Evolutionary conservation across 2,329 filamentous ascomycete species (phyloP).

Genomic region (Fusarium cyanostomum): DNA sequence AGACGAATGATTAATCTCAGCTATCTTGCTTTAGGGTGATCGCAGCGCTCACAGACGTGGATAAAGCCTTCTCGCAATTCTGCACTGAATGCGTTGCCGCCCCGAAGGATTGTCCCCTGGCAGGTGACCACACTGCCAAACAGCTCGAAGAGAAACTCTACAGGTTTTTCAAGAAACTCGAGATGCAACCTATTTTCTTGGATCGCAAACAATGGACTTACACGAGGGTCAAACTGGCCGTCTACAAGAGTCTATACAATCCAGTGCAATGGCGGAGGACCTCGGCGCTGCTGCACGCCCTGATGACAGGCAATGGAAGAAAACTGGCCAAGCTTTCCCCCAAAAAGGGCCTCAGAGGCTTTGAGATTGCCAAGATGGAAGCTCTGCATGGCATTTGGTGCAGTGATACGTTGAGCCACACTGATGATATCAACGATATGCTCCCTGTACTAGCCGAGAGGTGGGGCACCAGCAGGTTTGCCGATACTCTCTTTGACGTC

Average conservation of each 20-base stretch:
- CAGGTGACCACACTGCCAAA: conserved; percentile 25
- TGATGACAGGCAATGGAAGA: conserved; percentile 44
- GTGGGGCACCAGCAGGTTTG: conserved; percentile 41
- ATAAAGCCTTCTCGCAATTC: conserved; percentile 41
- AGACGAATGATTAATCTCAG: neutral
- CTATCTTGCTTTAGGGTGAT: conserved; percentile 28
- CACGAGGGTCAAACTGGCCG: neutral
- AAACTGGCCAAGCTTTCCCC: too few relatives aligned
- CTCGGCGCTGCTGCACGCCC: neutral
- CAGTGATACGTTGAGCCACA: conserved; percentile 45
- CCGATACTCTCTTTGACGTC: conserved; percentile 32
- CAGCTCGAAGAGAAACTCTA: conserved; percentile 40
- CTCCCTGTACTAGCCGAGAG: conserved; percentile 37
- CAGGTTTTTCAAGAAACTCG: conserved; percentile 29
- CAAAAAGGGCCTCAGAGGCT: too few relatives aligned
- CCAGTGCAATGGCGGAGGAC: neutral
- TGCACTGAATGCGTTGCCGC: conserved; percentile 39
- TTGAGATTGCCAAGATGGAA: too few relatives aligned
- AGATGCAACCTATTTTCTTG: conserved; percentile 27
- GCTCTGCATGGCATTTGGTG: conserved; percentile 44
- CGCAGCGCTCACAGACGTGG: conserved; percentile 39
- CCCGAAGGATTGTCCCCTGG: conserved; percentile 35
- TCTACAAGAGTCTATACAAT: conserved; percentile 45
- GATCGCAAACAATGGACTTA: neutral
- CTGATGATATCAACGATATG: conserved; percentile 42